These are phyloP conservation scores for Phaeosphaeriaceae sp. DNA, from an alignment of 2,329 filamentous ascomycete species.

Conservation along the genomic window DNA sequence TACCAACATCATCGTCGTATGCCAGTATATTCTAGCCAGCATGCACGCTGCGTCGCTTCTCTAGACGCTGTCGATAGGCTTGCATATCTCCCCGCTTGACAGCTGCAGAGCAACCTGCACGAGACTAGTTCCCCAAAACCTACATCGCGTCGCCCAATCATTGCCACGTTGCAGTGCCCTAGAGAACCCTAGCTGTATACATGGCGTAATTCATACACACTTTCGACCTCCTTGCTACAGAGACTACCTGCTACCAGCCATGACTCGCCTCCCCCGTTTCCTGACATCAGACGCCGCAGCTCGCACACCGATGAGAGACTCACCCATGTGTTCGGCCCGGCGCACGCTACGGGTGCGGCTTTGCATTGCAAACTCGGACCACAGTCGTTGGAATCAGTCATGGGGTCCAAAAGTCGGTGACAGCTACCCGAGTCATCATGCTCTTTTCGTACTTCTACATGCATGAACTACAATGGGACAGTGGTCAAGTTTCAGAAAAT, in stretches of 20 bases:
- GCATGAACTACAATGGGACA: neutral
- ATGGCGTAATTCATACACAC: too few species aligned
- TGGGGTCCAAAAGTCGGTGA: neutral
- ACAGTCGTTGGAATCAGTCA: neutral
- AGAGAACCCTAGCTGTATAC: neutral
- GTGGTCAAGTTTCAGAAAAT: neutral
- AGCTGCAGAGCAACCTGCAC: neutral
- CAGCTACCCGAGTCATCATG: neutral
- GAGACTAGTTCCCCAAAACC: neutral
- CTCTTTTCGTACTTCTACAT: neutral
- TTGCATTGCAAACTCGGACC: neutral
- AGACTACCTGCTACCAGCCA: neutral
- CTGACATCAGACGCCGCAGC: neutral
- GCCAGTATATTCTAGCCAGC: neutral
- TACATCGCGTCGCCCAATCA: neutral
- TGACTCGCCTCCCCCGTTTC: conserved; percentile 4
- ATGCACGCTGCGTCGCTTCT: neutral
- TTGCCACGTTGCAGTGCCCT: neutral
- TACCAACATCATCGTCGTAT: too few species aligned
- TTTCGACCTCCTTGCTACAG: neutral
- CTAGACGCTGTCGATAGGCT: neutral
- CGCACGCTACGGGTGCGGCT: conserved; percentile 2
- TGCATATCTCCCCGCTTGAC: neutral
- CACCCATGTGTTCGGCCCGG: conserved; percentile 1
- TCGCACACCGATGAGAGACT: conserved; percentile 4